A percentile compares a stretch with the other conserved stretches of the same genome.
These are phyloP conservation scores for Tubosaeta sp. DNA, from an alignment of 768 basidiomycete genomes.

Conservation along the genomic window DNA sequence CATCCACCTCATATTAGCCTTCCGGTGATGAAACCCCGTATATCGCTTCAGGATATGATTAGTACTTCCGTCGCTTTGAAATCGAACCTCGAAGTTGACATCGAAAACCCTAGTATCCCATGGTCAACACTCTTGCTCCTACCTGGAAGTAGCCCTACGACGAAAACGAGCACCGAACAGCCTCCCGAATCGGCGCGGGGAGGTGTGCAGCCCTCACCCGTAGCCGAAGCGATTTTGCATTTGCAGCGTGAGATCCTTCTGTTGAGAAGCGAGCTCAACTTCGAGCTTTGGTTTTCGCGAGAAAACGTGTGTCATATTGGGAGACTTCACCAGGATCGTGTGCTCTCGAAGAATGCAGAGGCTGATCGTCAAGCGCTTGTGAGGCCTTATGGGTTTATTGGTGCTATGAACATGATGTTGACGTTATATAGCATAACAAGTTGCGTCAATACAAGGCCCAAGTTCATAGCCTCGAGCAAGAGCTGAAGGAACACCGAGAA, in stretches of 20 bases:
- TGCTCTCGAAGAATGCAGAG: conserved; percentile 71
- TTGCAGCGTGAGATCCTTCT: conserved; percentile 75
- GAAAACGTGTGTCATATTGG: conserved; percentile 82
- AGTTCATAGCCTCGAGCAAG: conserved; percentile 61
- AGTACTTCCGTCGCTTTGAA: conserved; percentile 68
- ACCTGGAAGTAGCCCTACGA: conserved; percentile 26
- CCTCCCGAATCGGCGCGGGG: conserved; percentile 15
- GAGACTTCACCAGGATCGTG: conserved; percentile 70
- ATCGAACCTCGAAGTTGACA: conserved; percentile 62
- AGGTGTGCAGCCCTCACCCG: conserved; percentile 37
- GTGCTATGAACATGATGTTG: conserved; percentile 1
- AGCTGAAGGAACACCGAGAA: conserved; percentile 68
- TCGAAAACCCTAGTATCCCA: conserved; percentile 44
- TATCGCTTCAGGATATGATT: conserved; percentile 77
- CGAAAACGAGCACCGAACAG: conserved; percentile 14
- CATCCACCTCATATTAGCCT: conserved; percentile 34
- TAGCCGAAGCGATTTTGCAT: conserved; percentile 61
- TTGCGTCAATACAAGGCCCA: conserved; percentile 71
- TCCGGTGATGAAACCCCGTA: conserved; percentile 27
- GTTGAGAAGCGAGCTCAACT: conserved; percentile 77
- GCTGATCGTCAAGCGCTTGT: conserved; percentile 80
- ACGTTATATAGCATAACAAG: conserved; percentile 63
- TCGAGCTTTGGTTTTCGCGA: conserved; percentile 78
- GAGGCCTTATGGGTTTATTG: conserved; percentile 22
- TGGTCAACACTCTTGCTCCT: conserved; percentile 51